Conservation (phyloP, 2,329 filamentous ascomycete genomes). For the Akanthomyces dipterigenus region DNA sequence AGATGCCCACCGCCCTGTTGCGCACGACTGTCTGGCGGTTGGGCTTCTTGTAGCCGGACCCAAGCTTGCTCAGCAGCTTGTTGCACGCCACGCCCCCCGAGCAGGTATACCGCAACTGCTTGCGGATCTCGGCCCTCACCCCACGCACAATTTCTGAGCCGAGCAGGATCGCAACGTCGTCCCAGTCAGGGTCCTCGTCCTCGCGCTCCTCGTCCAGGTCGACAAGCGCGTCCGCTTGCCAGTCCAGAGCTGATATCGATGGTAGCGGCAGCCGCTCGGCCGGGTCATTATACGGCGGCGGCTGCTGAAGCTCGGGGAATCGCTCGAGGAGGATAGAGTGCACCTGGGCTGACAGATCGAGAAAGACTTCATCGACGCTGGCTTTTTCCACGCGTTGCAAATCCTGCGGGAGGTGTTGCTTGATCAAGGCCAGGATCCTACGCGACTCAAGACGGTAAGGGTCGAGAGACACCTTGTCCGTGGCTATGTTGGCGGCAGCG, state of each 20-base stretch:
- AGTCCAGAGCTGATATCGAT: slow-evolving; percentile 63
- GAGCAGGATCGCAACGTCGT: slow-evolving; percentile 81
- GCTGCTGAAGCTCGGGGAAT: slow-evolving; percentile 63
- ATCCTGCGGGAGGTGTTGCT: slow-evolving; percentile 59
- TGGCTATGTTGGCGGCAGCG: slow-evolving; percentile 69
- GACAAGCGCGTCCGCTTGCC: slow-evolving; percentile 75
- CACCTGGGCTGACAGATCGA: slow-evolving; percentile 82
- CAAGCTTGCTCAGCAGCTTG: slow-evolving; percentile 93
- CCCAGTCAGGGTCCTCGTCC: slow-evolving; percentile 85
- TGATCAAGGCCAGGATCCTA: slow-evolving; percentile 73
- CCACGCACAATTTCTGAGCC: slow-evolving; percentile 82
- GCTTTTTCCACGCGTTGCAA: slow-evolving; percentile 83
- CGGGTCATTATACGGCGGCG: slow-evolving; percentile 67
- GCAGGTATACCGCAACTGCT: slow-evolving; percentile 78
- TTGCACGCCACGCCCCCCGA: slow-evolving; percentile 84
- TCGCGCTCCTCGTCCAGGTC: slow-evolving; percentile 73
- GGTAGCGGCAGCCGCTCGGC: slow-evolving; percentile 67
- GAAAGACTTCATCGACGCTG: slow-evolving; percentile 89
- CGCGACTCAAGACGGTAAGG: slow-evolving; percentile 82
- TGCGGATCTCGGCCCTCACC: slow-evolving; percentile 62
- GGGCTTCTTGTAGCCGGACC: slow-evolving; percentile 86
- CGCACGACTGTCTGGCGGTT: slow-evolving; percentile 92
- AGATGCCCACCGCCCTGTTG: slow-evolving; percentile 71
- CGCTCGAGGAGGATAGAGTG: slow-evolving; percentile 67
- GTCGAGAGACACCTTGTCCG: slow-evolving; percentile 90